Evolutionary conservation across 805 yeast genomes (phyloP), one percentile per base, ranked within the genome.

Genomic region (Yamadazyma phyllophila): DNA sequence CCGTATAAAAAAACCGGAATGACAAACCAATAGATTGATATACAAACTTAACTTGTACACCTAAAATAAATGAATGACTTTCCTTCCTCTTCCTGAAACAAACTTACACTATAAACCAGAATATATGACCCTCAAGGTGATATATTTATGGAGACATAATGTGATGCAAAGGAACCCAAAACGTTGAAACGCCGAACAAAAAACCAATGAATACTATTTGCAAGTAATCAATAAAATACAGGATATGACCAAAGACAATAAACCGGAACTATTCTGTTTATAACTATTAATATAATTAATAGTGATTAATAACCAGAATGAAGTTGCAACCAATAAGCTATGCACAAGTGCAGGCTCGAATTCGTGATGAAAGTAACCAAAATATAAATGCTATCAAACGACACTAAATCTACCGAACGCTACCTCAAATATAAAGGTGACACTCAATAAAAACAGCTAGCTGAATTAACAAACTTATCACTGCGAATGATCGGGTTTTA

Each of bases 171-270:
- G 32, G 24, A 40, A 9, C 31, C 31, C 31, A 40, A 40, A 40
- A 40, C 43, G 43, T 40, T 15, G 43, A 40, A 40, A 40, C 43
- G 43, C 35, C 33, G n/a, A 37, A 26, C 12, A 37, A 14, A 27
- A 33, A 15, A 33, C 36, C 20, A 12, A 16, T 14, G 36, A 33
- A 9, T 33, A 33, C 36, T 31, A 31, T 13, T 11, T 9, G 10
- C 12, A 33, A 11, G 24, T 33, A 33, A 33, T 33, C 24, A 14
- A 33, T 33, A 31, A 11, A 31, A 31, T 16, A 33, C 36, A 32
- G 36, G 16, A 13, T 32, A 32, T 32, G 13, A 32, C 36, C 36
- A 32, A 32, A n/a, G 3, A 29, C 32, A 12, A 29, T 29, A 20
- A 12, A 13, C 32, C 32, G 5, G 32, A 29, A 11, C 12, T 12